Evolutionary conservation across 768 basidiomycete genomes (phyloP), one percentile per base, ranked within the genome.

Genomic region (Boletus reticulatus): DNA sequence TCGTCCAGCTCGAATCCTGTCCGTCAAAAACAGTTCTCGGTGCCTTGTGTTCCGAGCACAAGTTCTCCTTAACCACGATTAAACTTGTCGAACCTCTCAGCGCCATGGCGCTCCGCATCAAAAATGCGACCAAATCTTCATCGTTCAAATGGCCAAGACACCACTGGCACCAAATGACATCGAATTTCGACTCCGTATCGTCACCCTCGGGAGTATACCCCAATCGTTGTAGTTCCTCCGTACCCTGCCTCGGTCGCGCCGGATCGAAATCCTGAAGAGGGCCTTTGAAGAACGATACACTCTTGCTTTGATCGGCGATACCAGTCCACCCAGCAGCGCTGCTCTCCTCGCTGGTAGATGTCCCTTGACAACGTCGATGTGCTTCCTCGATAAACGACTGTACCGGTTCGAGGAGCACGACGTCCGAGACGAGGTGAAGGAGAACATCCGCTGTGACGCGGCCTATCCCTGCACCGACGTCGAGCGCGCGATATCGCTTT

Each of bases 81-180:
- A 91, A 56, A 52, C 87, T 85, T 41, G 71, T 62, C 2, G 65
- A 71, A 34, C 63, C 52, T n/a, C 85, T 77, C 54, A 98, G 68
- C 0, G 92, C 84, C 4, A 72, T 73, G 45, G 78, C 77, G 57
- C 86, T 79, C 45, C 85, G 77, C 61, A 78, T 75, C 60, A 98
- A 78, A 74, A 98, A 98, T 3, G 74, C 70, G 27, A 92, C 79
- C 22, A 98, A 81, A 67, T 96, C 90, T 9, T 68, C 65, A 67
- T 95, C 85, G 52, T 78, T 82, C 55, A 97, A 78, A 75, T 95
- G 91, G 3, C 92, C 91, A 16, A 98, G 79, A 75, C 95, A 96
- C 96, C 96, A 98, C 70, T 99, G 96, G 64, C 92, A 92, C 95
- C 92, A 94, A 54, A 96, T 81, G 50, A 94, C 82, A 71, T 99